Evolutionary conservation across 352 stramenopile genomes (phyloP).

Genomic region (Phytophthora citrophthora): DNA sequence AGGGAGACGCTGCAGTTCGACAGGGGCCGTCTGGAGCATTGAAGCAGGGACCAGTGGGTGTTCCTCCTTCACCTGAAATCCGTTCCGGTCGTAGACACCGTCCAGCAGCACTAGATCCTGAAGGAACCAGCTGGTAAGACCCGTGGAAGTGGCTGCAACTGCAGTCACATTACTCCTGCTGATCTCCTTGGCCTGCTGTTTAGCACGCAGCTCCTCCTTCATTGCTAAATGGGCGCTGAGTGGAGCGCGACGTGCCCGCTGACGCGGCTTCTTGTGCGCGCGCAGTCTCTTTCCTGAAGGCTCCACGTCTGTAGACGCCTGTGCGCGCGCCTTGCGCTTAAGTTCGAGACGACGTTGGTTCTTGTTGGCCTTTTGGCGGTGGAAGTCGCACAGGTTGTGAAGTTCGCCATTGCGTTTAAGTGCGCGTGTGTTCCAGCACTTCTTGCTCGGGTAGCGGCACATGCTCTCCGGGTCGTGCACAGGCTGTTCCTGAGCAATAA

Average conservation of each 20-base stretch:
- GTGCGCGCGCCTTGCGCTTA: constrained; percentile 39
- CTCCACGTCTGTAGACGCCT: constrained; percentile 16
- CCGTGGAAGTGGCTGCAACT: constrained; percentile 1
- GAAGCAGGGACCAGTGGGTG: background rate
- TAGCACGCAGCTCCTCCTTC: constrained; percentile 38
- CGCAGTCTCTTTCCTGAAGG: constrained; percentile 15
- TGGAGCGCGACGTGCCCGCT: constrained; percentile 22
- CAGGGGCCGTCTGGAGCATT: background rate
- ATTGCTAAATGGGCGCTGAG: constrained; percentile 52
- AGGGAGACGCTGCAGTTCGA: constrained; percentile 1
- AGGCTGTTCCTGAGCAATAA: constrained; percentile 2
- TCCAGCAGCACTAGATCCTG: constrained; percentile 42
- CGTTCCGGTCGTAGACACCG: constrained; percentile 25
- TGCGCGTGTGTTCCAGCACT: constrained; percentile 47
- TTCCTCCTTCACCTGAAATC: constrained; percentile 14
- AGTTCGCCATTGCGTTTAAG: constrained; percentile 53
- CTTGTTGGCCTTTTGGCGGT: constrained; percentile 69
- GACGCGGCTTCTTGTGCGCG: constrained; percentile 27
- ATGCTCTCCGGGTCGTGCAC: constrained; percentile 27
- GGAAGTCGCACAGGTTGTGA: constrained; percentile 66
- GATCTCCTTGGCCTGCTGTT: constrained; percentile 22
- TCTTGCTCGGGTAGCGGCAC: constrained; percentile 63
- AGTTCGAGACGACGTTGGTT: constrained; percentile 71
- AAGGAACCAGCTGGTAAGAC: constrained; percentile 26
- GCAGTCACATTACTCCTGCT: constrained; percentile 6